These are phyloP conservation scores for Mucor velutinosus DNA, from an alignment of 371 early-diverging fungal species.

Conservation along the genomic window DNA sequence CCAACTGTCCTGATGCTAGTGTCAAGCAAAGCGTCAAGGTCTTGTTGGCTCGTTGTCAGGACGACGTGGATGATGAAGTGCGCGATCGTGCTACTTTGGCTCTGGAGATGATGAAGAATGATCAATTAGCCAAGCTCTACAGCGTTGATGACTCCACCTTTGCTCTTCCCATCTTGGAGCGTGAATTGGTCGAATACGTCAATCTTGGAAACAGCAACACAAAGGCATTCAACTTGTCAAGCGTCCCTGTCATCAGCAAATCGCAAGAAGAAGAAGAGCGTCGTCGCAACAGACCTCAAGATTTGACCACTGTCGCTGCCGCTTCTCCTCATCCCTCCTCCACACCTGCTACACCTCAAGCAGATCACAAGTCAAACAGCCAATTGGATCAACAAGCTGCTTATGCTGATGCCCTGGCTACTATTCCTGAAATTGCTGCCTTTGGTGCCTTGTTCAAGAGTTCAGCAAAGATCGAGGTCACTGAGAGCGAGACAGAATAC, in stretches of 20 bases:
- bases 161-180: slow-evolving; percentile 86
- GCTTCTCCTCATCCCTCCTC: slow-evolving; percentile 29
- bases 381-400: slow-evolving; percentile 63
- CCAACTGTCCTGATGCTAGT: slow-evolving; percentile 71
- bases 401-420: slow-evolving; percentile 77
- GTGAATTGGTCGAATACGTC: slow-evolving; percentile 82
- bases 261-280: slow-evolving; percentile 78
- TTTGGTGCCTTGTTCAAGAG: slow-evolving; percentile 89
- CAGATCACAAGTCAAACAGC: not conserved
- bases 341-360: slow-evolving; percentile 13
- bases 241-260: slow-evolving; percentile 81
- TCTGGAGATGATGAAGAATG: slow-evolving; percentile 76
- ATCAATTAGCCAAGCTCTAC: slow-evolving; percentile 58
- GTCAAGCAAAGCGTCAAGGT: slow-evolving; percentile 84
- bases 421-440: slow-evolving; percentile 80
- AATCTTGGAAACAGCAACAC: slow-evolving; percentile 59
- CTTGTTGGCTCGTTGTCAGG: slow-evolving; percentile 90
- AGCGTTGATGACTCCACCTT: slow-evolving; percentile 80
- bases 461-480: slow-evolving; percentile 75
- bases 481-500: slow-evolving; percentile 97
- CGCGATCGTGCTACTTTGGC: slow-evolving; percentile 95
- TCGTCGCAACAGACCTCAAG: slow-evolving; percentile 44
- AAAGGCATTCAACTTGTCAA: slow-evolving; percentile 68
- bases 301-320: slow-evolving; percentile 26
- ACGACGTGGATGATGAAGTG: slow-evolving; percentile 98